Base-by-base conservation (phyloP, 2,329 filamentous ascomycete genomes). In the Furcasterigmium sp. region DNA sequence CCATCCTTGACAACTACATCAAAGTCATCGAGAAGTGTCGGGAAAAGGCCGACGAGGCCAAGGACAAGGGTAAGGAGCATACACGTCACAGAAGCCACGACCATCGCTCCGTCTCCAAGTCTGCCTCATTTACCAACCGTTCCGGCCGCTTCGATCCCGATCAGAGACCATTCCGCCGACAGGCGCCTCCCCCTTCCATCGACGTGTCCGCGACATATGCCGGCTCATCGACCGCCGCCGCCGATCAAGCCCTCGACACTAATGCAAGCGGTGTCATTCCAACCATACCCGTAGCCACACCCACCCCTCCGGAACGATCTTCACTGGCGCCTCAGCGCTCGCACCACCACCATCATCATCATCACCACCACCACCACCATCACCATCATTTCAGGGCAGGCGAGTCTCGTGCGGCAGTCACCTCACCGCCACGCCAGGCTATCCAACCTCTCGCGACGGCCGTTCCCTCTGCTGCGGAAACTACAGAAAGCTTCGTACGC, bases 1-100 rank as follows among this genome's bases (percentile, higher is more conserved):
- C 93, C 38, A 95, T 98, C 42, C 81, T 98, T 47, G 90, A 96
- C 68, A 97, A 97, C 67, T 98, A 98, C 68, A 91, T 96, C 69
- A 90, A 94, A 60, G 89, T 96, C 47, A 84, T 96, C 51, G 91
- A 97, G 56, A 91, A 90, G 65, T 88, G 87, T 61, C 85, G 88
- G 49, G 88, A 93, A 61, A 87, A 88, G 67, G 84, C 84, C 23
- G 90, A 96, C 57, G 80, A 95, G 59, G 78, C 81, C 43, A 93
- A 94, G 57, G 75, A 82, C 56, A 87, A 87, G 56, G 75, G 81
- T 54, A 71, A 76, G 29, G 67, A 72, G 39, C 69, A 73, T 37
- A 60, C 69, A 39, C 72, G 75, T 37, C 72, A 78, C 51, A 64
- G 71, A 35, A 65, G 64, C 46, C 72, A 75, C 46, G 72, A 72